Conservation (phyloP, 1,139 yeast genomes). For the Geotrichum fermentans region DNA sequence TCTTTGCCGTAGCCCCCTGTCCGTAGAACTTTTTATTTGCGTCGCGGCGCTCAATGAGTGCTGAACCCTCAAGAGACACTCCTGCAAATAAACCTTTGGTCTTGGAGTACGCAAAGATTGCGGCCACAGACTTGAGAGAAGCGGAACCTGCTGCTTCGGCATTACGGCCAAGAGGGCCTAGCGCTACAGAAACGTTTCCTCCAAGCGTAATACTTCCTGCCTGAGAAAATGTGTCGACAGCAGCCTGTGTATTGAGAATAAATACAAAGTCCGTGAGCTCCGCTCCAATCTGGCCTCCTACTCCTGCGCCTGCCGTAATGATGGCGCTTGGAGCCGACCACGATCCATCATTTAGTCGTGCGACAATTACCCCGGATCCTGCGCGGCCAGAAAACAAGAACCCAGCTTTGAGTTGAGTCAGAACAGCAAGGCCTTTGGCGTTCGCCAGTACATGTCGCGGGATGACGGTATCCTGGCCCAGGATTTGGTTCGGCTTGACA, state of each 20-base stretch:
- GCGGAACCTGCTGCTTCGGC: conserved; percentile 99
- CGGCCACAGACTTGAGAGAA: conserved; percentile 78
- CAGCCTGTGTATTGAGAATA: conserved; percentile 76
- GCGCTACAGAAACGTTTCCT: conserved; percentile 94
- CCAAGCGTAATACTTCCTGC: conserved; percentile 92
- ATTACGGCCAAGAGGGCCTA: conserved; percentile 94
- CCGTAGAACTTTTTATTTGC: conserved; percentile 95
- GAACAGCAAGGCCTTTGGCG: conserved; percentile 87
- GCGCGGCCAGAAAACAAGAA: conserved; percentile 95
- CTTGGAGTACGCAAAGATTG: conserved; percentile 88
- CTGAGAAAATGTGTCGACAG: conserved; percentile 92
- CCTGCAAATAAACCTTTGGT: conserved; percentile 97
- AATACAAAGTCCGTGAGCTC: conserved; percentile 95
- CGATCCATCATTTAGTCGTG: conserved; percentile 82
- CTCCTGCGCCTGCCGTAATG: conserved; percentile 96
- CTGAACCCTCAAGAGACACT: conserved; percentile 93
- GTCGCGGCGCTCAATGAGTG: conserved; percentile 89
- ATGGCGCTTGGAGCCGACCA: conserved; percentile 98
- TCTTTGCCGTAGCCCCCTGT: conserved; percentile 73
- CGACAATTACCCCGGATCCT: conserved; percentile 93
- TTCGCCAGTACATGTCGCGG: conserved; percentile 84
- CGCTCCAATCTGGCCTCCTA: conserved; percentile 96
- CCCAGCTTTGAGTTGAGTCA: conserved; percentile 87
- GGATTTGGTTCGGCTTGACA: conserved; percentile 86
- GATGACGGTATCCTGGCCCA: conserved; percentile 81